Conservation (phyloP, 257 asterid species). For the Cynanchum wilfordii region DNA sequence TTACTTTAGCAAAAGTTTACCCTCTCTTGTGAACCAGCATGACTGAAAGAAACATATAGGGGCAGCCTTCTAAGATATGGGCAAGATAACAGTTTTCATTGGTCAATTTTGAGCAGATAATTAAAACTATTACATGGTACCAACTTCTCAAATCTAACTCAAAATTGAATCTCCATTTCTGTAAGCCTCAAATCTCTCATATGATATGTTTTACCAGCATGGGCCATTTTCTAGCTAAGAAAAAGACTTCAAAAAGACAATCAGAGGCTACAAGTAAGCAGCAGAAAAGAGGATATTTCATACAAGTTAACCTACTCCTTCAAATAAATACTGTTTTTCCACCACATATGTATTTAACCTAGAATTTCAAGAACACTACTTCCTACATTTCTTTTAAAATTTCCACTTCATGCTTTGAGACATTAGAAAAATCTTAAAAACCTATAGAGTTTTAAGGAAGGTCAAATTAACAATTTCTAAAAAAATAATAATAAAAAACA, state of each 20-base stretch:
- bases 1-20: background rate
- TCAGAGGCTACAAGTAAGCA: background rate
- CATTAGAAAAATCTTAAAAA: no score
- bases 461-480: background rate
- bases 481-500: no score
- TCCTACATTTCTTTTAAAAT: background rate
- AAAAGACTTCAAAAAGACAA: background rate
- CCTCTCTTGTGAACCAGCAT: background rate
- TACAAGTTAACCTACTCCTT: background rate
- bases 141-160: background rate
- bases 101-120: background rate
- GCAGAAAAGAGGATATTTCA: background rate
- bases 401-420: no score
- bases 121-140: background rate
- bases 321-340: background rate
- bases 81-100: background rate
- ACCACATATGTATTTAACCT: background rate
- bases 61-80: background rate
- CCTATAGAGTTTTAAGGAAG: no score
- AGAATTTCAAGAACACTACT: background rate
- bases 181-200: background rate
- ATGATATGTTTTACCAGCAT: background rate
- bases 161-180: conserved; percentile 9
- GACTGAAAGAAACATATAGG: background rate
- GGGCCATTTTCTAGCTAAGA: background rate